A percentile compares a stretch with the other conserved stretches of the same genome.
These are phyloP conservation scores for Avicennia marina DNA, from an alignment of 257 asterid species.

Conservation along the genomic window DNA sequence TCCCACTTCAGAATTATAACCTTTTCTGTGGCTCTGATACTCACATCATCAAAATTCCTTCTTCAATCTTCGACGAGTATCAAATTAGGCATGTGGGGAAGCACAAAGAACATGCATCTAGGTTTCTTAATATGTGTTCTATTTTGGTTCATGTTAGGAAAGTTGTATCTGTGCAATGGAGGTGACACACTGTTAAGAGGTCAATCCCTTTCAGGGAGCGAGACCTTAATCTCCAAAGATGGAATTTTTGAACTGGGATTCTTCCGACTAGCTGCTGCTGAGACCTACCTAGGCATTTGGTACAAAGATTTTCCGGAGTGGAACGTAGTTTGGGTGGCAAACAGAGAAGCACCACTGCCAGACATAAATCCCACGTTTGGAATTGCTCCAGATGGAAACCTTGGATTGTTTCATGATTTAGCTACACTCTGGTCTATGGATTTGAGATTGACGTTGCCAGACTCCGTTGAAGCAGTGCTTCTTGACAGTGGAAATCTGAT, in stretches of 20 bases:
- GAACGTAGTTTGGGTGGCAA: conserved; percentile 34
- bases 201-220: too few species aligned
- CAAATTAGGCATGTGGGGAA: too few species aligned
- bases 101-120: too few species aligned
- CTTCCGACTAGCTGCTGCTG: conserved; percentile 15
- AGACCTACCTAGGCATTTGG: conserved; percentile 37
- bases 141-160: too few species aligned
- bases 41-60: too few species aligned
- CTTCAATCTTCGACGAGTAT: too few species aligned
- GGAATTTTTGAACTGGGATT: conserved; percentile 39
- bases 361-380: neutral
- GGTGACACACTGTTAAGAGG: too few species aligned
- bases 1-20: too few species aligned
- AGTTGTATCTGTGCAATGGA: too few species aligned
- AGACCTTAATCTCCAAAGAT: too few species aligned
- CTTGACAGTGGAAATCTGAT: conserved; percentile 33
- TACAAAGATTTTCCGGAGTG: conserved; percentile 19
- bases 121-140: too few species aligned
- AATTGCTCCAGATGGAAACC: conserved; percentile 22
- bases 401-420: conserved; percentile 18
- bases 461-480: conserved; percentile 31
- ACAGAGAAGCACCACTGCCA: conserved; percentile 20
- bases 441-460: conserved; percentile 1
- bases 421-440: conserved; percentile 27
- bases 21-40: too few species aligned